These are phyloP conservation scores for Termitomyces sp. DNA, from an alignment of 768 basidiomycete genomes.

Conservation along the genomic window DNA sequence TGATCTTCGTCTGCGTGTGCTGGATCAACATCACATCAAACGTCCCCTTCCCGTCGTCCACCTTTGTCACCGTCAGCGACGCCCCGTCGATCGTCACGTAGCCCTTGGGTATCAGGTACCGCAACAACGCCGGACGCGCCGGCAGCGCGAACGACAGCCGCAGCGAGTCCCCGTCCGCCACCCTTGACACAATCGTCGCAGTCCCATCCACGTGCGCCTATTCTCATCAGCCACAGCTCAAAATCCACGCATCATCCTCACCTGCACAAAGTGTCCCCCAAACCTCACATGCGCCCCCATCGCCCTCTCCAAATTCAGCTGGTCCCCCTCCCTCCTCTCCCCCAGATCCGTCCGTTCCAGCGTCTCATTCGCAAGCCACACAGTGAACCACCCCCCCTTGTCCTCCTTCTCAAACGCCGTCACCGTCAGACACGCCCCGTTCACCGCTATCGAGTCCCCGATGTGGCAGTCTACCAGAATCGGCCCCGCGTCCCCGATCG, in stretches of 20 bases:
- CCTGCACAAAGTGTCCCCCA: slow-evolving; percentile 98
- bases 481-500: slow-evolving; percentile 62
- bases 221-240: not conserved
- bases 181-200: slow-evolving; percentile 64
- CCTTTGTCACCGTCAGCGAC: slow-evolving; percentile 85
- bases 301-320: slow-evolving; percentile 91
- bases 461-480: slow-evolving; percentile 87
- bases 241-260: slow-evolving; percentile 24
- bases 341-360: slow-evolving; percentile 88
- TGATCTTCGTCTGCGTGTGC: slow-evolving; percentile 89
- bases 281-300: slow-evolving; percentile 90
- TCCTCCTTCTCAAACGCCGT: slow-evolving; percentile 68
- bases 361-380: slow-evolving; percentile 96
- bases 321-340: slow-evolving; percentile 70
- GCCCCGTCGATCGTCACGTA: slow-evolving; percentile 94
- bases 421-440: slow-evolving; percentile 88
- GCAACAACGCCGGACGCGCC: slow-evolving; percentile 65
- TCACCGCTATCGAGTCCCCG: slow-evolving; percentile 93
- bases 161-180: slow-evolving; percentile 83
- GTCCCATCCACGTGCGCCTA: slow-evolving; percentile 95
- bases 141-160: slow-evolving; percentile 79
- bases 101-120: slow-evolving; percentile 90
- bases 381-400: slow-evolving; percentile 80
- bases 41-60: slow-evolving; percentile 54
- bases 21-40: slow-evolving; percentile 95